Evolutionary conservation across 1,284 basidiomycete genomes (phyloP), one percentile per base, ranked within the genome.

Genomic region (Cryptococcus amylolentus): DNA sequence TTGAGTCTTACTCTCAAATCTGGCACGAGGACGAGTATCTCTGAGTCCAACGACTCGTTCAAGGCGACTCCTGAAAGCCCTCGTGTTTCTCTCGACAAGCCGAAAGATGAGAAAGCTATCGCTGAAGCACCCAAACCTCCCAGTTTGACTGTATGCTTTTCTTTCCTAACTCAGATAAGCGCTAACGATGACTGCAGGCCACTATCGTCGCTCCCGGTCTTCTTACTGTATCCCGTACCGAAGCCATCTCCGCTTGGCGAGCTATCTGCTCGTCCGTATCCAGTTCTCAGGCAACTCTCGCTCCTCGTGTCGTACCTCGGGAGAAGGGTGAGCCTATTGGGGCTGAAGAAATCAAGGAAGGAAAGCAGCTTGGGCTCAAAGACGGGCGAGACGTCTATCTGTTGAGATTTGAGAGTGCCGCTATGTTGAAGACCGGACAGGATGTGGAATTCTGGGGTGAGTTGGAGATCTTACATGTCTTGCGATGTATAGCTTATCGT

Each of bases 141-240:
- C 0, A 76, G 72, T 55, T 59, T 79, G 16, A 72, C 75, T n/a
- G 76, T 75, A 49, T 58, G 76, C 62, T 16, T 20, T 10, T 9
- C 8, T 46, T 26, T 18, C 26, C 6, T 5, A 18, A 26, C 14
- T 39, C 23, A 16, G 16, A 37, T 28, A 13, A 13, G 37, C 16
- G 13, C 27, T 18, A 5, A 50, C 13, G 4, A 6, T 7, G n/a
- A 14, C n/a, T 46, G 40, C 48, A 76, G 64, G 77, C 76, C 1
- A 74, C 79, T 38, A 79, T 82, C 56, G 69, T 79, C 56, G 76
- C 79, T 0, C 79, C 81, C 1, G 81, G 81, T 10, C 73, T 81
- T 8, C 65, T 80, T 16, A 71, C 78, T 14, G 75, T 79, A 5
- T 75, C 72, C 3, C 62, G 64, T 12, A 73, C 72, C 20, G 81